Conservation (phyloP, 768 basidiomycete species). For the Lactarius vividus region DNA sequence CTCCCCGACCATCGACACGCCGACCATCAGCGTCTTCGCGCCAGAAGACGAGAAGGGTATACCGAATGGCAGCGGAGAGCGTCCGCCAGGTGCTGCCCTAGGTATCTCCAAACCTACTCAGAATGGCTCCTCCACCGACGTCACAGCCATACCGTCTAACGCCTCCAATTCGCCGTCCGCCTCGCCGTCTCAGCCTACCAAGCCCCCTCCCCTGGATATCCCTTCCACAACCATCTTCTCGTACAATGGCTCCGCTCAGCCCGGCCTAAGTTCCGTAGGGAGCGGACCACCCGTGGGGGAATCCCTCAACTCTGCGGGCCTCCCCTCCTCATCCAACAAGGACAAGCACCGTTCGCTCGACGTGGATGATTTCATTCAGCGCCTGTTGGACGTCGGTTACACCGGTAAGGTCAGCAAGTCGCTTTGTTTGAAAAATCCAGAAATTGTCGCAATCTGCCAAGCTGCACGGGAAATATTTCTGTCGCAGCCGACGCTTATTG, state of each 20-base stretch:
- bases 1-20: conserved; percentile 37
- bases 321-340: conserved; percentile 40
- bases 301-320: conserved; percentile 36
- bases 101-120: conserved; percentile 24
- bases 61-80: conserved; percentile 43
- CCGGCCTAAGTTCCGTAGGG: conserved; percentile 48
- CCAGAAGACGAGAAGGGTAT: conserved; percentile 36
- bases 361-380: conserved; percentile 97
- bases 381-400: conserved; percentile 94
- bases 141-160: conserved; percentile 37
- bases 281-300: conserved; percentile 42
- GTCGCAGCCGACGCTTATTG: conserved; percentile 93
- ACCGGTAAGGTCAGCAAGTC: conserved; percentile 98
- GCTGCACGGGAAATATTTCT: conserved; percentile 97
- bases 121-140: conserved; percentile 37
- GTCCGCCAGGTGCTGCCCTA: conserved; percentile 34
- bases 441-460: conserved; percentile 91
- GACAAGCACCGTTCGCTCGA: conserved; percentile 74
- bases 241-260: conserved; percentile 42
- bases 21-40: conserved; percentile 38
- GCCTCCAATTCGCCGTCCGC: conserved; percentile 30
- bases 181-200: conserved; percentile 34
- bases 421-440: conserved; percentile 90
- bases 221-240: conserved; percentile 85
- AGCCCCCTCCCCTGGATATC: conserved; percentile 67